Evolutionary conservation across 139 green algal genomes (phyloP), one percentile per base, ranked within the genome.

Genomic region (Chlamydomonas incerta): DNA sequence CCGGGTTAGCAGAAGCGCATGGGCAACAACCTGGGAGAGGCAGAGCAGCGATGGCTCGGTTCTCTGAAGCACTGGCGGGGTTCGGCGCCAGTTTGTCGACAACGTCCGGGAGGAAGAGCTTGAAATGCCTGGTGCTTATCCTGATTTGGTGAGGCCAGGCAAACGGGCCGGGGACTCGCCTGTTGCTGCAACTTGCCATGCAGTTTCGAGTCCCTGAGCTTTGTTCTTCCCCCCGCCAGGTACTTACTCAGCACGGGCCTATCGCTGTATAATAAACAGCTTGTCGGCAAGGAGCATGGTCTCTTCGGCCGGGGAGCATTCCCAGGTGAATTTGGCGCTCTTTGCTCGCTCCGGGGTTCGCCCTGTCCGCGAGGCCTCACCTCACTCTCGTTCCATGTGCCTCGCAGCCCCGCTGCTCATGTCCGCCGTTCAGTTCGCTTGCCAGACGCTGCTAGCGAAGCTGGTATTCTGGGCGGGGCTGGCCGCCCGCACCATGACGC

Each of bases 161-260:
- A 5, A 50, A 50, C 5, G 41, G 41, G 41, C 41, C 41, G 41
- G 41, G 41, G 41, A 8, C 41, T 50, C 41, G 41, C 41, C 41
- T 50, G 41, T 50, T 50, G 41, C 41, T 50, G n/a, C n/a, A n/a
- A 50, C 41, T 50, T 50, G 41, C 41, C 41, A 50, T 50, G 41
- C 41, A 50, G 41, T 8, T 50, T 5, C 41, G 41, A 5, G 41
- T 50, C 41, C 41, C 41, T 50, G 41, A 66, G 33, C 33, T n/a
- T 47, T n/a, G 18, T 47, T 5, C 31, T 89, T 93, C 74, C 28
- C 58, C 34, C 9, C 57, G 57, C 58, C 80, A 96, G 95, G 96
- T 98, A 98, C 74, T 87, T 95, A 26, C 92, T 98, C 37, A 93
- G 92, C 76, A 98, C 96, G 13, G 71, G 72, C 0, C 85, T 98